Evolutionary conservation across 495 filamentous ascomycete species (phyloP).

Genomic region (Hypoxylon lienhwacheense): DNA sequence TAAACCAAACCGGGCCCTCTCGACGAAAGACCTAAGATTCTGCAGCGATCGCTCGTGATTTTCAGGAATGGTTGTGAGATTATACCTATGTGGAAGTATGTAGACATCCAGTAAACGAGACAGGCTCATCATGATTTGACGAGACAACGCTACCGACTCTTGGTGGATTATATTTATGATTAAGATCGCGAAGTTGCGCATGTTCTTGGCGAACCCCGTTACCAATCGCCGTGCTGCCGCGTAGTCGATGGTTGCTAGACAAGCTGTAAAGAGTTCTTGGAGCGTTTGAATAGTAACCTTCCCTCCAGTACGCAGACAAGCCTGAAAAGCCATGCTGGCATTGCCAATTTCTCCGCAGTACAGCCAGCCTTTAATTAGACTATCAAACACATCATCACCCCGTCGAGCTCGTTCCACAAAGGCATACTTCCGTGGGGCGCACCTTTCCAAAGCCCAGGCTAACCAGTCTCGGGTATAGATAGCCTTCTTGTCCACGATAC

Average conservation of each 20-base stretch:
- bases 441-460: constrained; percentile 18
- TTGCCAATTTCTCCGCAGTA: constrained; percentile 41
- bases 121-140: constrained; percentile 20
- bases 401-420: constrained; percentile 38
- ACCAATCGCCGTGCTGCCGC: constrained; percentile 34
- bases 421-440: constrained; percentile 22
- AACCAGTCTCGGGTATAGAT: constrained; percentile 20
- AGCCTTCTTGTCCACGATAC: constrained; percentile 10
- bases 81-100: constrained; percentile 20
- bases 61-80: constrained; percentile 2
- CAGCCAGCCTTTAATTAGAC: constrained; percentile 44
- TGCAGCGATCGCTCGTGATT: background rate
- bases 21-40: constrained; percentile 2
- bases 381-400: constrained; percentile 35
- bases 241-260: constrained; percentile 35
- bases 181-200: constrained; percentile 9
- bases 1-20: constrained; percentile 1
- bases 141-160: constrained; percentile 15
- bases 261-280: constrained; percentile 39
- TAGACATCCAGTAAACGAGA: constrained; percentile 25
- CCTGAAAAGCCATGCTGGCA: constrained; percentile 41
- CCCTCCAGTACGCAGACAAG: constrained; percentile 37
- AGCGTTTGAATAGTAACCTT: constrained; percentile 32
- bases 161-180: constrained; percentile 8
- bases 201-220: constrained; percentile 35